Conservation (phyloP, 371 early-diverging fungal species). For the Lichtheimia ornata region DNA sequence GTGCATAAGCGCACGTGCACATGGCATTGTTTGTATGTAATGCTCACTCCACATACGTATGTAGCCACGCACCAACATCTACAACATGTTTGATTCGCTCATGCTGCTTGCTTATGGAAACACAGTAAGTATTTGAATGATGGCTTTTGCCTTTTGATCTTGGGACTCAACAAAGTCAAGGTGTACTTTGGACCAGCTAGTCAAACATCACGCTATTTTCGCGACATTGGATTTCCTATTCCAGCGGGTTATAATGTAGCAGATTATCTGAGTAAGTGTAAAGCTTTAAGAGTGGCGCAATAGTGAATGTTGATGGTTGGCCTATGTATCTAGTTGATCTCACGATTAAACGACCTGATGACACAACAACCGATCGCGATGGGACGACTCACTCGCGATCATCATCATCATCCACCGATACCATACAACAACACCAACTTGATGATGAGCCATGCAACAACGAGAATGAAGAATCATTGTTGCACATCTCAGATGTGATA, state of each 20-base stretch:
- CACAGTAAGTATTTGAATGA: slow-evolving; percentile 34
- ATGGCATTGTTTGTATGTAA: neutral
- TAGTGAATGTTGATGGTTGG: too few species aligned
- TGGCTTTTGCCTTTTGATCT: neutral
- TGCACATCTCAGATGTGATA: slow-evolving; percentile 17
- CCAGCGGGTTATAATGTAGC: slow-evolving; percentile 84
- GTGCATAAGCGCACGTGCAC: too few species aligned
- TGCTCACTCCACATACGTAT: neutral
- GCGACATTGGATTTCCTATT: slow-evolving; percentile 62
- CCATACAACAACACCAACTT: slow-evolving; percentile 7
- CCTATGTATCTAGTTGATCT: slow-evolving; percentile 42
- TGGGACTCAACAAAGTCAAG: slow-evolving; percentile 13
- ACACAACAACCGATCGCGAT: neutral
- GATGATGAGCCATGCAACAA: slow-evolving; percentile 17
- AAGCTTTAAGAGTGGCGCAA: neutral
- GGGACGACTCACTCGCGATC: neutral
- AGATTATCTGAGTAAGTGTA: slow-evolving; percentile 62
- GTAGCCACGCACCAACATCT: slow-evolving; percentile 81
- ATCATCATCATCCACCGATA: slow-evolving; percentile 14
- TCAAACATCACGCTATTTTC: slow-evolving; percentile 50
- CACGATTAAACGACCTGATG: slow-evolving; percentile 44
- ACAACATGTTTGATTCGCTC: slow-evolving; percentile 78
- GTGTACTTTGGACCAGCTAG: slow-evolving; percentile 64
- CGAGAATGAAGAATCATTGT: slow-evolving; percentile 8
- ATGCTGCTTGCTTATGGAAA: slow-evolving; percentile 73